Conservation (phyloP, 176 grass and related monocot species). For the Carex parvula region DNA sequence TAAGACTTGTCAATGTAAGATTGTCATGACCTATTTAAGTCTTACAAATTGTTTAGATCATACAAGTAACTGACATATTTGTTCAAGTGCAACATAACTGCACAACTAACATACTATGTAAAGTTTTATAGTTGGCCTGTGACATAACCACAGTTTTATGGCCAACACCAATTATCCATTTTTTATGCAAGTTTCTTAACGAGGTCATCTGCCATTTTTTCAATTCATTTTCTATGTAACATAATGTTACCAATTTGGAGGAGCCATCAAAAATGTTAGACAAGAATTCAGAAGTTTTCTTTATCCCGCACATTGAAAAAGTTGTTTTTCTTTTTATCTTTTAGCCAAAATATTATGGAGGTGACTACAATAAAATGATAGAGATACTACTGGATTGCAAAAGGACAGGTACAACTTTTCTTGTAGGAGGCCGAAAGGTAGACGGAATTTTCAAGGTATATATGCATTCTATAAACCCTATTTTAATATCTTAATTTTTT, state of each 20-base stretch:
- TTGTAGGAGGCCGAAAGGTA: constrained; percentile 78
- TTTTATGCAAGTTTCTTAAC: background rate
- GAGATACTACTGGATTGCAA: constrained; percentile 86
- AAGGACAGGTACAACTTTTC: constrained; percentile 67
- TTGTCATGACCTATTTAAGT: constrained; percentile 22
- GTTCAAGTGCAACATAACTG: background rate
- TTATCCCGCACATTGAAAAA: background rate
- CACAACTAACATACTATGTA: background rate
- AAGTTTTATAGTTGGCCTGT: background rate
- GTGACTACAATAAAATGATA: constrained; percentile 73
- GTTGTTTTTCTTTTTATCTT: background rate
- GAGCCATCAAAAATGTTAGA: background rate
- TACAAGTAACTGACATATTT: background rate
- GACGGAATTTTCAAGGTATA: constrained; percentile 95
- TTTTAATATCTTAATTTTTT: constrained; percentile 13
- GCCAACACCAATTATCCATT: background rate
- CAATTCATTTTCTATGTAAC: constrained; percentile 1
- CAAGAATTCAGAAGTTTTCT: background rate
- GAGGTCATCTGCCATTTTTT: background rate
- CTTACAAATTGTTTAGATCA: constrained; percentile 24
- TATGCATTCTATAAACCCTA: background rate
- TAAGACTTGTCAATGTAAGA: constrained; percentile 92
- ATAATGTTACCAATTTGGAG: background rate
- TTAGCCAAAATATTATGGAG: constrained; percentile 93
- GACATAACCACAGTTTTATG: background rate